phyloP scores from a whole-genome alignment of 345 rosid genomes.

The Lepidium sativum region DNA sequence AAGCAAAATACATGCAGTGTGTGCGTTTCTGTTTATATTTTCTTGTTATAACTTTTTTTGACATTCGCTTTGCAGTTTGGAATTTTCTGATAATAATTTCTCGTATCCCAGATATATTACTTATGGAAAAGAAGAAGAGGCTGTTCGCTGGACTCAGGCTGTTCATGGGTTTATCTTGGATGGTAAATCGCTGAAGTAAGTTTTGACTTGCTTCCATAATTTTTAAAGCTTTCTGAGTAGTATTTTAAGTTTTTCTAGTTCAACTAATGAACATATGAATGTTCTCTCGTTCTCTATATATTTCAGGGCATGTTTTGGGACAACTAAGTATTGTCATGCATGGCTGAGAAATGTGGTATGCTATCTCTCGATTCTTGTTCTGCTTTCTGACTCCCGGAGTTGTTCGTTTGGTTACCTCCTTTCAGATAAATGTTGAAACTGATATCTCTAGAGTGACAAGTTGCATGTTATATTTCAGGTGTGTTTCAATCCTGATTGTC shows the following conservation, averaged over 20 bases:
- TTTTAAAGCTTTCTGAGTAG: neutral
- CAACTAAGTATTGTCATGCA: slow-evolving; percentile 78
- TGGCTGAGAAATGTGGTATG: slow-evolving; percentile 71
- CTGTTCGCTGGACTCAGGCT: slow-evolving; percentile 61
- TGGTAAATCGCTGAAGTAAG: slow-evolving; percentile 62
- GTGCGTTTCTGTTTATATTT: slow-evolving; percentile 31
- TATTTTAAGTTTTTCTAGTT: neutral
- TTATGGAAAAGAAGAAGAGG: slow-evolving; percentile 57
- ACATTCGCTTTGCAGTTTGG: neutral
- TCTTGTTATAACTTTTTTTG: neutral
- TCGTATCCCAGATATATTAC: slow-evolving; percentile 43
- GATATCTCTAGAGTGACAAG: neutral
- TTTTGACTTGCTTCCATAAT: neutral
- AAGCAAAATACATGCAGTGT: slow-evolving; percentile 72
- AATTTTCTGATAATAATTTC: neutral
- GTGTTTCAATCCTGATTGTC: slow-evolving; percentile 63
- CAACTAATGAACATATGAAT: neutral
- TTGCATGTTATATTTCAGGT: slow-evolving; percentile 37
- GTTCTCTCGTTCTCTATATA: neutral
- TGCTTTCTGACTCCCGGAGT: neutral
- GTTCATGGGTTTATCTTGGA: slow-evolving; percentile 65
- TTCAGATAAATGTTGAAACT: neutral
- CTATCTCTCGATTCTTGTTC: neutral
- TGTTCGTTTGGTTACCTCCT: neutral
- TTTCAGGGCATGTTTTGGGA: slow-evolving; percentile 75